Percentiles rank a stretch among this genome's conserved stretches.
These are phyloP conservation scores for Botrytis pseudocinerea DNA, from an alignment of 2,329 filamentous ascomycete species.

Conservation along the genomic window DNA sequence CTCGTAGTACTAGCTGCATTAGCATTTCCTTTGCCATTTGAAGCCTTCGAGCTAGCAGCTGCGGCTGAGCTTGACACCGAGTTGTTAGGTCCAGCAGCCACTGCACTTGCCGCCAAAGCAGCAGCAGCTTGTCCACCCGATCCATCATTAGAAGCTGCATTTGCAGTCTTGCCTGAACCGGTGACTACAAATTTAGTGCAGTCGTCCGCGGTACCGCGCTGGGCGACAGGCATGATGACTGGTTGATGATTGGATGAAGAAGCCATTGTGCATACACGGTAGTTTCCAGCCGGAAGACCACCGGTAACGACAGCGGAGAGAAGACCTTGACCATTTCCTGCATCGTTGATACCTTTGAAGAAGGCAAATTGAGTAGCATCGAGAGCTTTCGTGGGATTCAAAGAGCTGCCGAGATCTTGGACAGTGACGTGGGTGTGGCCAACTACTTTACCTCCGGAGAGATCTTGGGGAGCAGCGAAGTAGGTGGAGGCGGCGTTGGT, in stretches of 20 bases:
- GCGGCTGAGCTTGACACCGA: constrained; percentile 18
- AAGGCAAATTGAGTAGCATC: constrained; percentile 43
- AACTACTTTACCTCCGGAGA: constrained; percentile 41
- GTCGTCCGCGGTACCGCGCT: constrained; percentile 48
- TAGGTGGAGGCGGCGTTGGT: constrained; percentile 45
- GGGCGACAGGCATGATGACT: constrained; percentile 48
- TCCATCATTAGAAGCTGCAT: constrained; percentile 31
- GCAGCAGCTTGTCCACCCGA: constrained; percentile 30
- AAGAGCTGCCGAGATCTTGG: constrained; percentile 41
- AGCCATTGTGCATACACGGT: constrained; percentile 49
- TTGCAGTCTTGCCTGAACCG: constrained; percentile 30
- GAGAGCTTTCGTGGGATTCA: constrained; percentile 39
- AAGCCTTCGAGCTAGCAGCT: constrained; percentile 34
- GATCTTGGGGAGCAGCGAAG: constrained; percentile 43
- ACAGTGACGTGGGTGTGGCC: constrained; percentile 46
- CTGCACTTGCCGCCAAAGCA: constrained; percentile 32
- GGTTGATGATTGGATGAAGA: constrained; percentile 47
- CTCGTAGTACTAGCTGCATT: constrained; percentile 18
- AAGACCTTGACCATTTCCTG: constrained; percentile 44
- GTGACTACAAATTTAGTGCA: constrained; percentile 47
- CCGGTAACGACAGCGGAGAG: constrained; percentile 44
- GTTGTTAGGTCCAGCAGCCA: constrained; percentile 36
- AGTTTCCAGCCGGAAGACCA: constrained; percentile 46
- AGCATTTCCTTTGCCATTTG: constrained; percentile 36
- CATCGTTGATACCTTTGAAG: constrained; percentile 47